Evolutionary conservation across 108 stramenopile species (phyloP).

Genomic region (Epithemia pelagica): DNA sequence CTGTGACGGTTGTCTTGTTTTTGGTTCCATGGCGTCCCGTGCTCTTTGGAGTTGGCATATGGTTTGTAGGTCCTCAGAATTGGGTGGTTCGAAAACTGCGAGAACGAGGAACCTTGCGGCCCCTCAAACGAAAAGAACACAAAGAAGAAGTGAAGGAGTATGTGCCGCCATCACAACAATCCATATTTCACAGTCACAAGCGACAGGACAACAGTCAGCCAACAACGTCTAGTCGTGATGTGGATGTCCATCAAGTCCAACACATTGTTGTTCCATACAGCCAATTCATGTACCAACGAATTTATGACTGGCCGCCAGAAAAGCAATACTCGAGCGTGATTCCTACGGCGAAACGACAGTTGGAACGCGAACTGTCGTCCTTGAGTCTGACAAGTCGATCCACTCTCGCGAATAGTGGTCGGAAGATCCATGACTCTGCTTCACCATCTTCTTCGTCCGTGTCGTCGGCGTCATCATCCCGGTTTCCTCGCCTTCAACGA

Average conservation of each 20-base stretch:
- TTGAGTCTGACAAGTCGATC: too few species aligned
- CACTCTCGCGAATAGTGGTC: too few species aligned
- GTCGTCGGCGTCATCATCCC: too few species aligned
- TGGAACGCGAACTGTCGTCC: neutral
- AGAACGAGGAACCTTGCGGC: conserved; percentile 18
- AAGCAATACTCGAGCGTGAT: conserved; percentile 28
- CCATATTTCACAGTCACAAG: conserved; percentile 27
- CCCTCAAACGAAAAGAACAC: conserved; percentile 1
- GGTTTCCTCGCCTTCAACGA: neutral
- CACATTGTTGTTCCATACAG: conserved; percentile 57
- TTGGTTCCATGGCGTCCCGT: conserved; percentile 64
- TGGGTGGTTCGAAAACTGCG: conserved; percentile 19
- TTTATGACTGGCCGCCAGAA: conserved; percentile 76
- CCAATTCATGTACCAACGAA: conserved; percentile 50
- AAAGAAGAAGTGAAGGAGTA: conserved; percentile 1
- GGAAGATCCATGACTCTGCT: too few species aligned
- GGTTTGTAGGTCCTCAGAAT: conserved; percentile 56
- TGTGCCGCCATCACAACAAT: conserved; percentile 29
- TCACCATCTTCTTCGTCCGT: too few species aligned
- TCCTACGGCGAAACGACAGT: conserved; percentile 15
- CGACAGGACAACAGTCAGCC: conserved; percentile 16
- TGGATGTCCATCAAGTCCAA: conserved; percentile 34
- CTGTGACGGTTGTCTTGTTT: conserved; percentile 27
- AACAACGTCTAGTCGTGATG: conserved; percentile 6
- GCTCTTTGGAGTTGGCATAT: conserved; percentile 42